Conservation (phyloP, 306 rosid genomes). For the Coriaria nepalensis region DNA sequence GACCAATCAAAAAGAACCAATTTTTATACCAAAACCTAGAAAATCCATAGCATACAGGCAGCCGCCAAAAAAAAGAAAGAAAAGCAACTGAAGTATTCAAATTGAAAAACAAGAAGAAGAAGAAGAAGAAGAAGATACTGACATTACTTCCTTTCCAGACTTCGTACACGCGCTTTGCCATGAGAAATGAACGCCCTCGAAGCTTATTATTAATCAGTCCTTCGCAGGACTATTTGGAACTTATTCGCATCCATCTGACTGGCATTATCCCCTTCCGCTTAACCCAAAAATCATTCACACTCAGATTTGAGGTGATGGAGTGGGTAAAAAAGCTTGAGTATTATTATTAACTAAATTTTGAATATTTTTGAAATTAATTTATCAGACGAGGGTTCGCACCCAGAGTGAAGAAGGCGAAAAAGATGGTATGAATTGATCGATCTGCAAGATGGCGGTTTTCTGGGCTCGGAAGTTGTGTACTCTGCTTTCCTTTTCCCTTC, state of each 20-base stretch:
- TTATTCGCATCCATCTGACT: constrained; percentile 30
- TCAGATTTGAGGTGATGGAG: constrained; percentile 3
- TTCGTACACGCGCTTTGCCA: constrained; percentile 92
- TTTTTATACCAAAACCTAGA: constrained; percentile 9
- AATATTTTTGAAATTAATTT: constrained; percentile 5
- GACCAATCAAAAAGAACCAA: constrained; percentile 11
- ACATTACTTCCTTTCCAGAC: constrained; percentile 94
- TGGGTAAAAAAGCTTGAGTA: no score
- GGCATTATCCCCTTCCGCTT: constrained; percentile 13
- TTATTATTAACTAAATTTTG: background rate
- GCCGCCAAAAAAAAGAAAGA: constrained; percentile 9
- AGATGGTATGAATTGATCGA: no score
- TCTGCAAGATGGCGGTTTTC: no score
- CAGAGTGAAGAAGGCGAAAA: no score
- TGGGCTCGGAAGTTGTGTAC: no score
- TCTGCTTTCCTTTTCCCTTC: no score
- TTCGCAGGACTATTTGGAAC: constrained; percentile 22
- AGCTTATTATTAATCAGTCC: constrained; percentile 19
- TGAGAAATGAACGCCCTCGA: constrained; percentile 17
- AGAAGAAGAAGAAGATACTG: constrained; percentile 17
- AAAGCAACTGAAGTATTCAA: background rate
- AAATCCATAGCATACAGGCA: constrained; percentile 18
- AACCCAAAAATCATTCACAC: constrained; percentile 14
- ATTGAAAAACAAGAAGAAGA: constrained; percentile 6
- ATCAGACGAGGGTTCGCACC: constrained; percentile 2